These are phyloP conservation scores for Candida manassasensis DNA, from an alignment of 805 yeast species.

Conservation along the genomic window DNA sequence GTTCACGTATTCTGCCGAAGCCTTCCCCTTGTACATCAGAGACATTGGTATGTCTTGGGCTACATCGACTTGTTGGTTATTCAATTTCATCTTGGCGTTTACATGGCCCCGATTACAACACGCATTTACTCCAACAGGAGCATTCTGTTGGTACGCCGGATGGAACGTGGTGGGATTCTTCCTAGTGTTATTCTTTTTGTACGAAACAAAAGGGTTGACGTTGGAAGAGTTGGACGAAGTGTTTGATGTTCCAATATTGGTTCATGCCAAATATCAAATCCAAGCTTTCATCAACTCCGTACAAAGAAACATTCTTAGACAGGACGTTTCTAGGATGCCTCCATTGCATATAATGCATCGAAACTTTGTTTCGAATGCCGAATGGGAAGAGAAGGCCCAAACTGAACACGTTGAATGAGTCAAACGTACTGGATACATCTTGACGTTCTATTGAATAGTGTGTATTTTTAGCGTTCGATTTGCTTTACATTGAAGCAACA, in stretches of 20 bases:
- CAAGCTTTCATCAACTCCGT: slow-evolving; percentile 35
- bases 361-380: slow-evolving; percentile 55
- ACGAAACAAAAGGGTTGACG: slow-evolving; percentile 64
- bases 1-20: slow-evolving; percentile 83
- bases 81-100: slow-evolving; percentile 63
- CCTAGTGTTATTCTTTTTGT: slow-evolving; percentile 64
- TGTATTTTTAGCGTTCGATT: too few species aligned
- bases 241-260: slow-evolving; percentile 53
- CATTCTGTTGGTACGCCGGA: slow-evolving; percentile 84
- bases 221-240: slow-evolving; percentile 76
- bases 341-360: slow-evolving; percentile 57
- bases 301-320: slow-evolving; percentile 43
- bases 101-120: slow-evolving; percentile 73
- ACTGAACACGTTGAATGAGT: slow-evolving; percentile 50
- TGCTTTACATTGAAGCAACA: too few species aligned
- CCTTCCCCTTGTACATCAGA: slow-evolving; percentile 70
- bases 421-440: slow-evolving; percentile 4
- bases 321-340: slow-evolving; percentile 43
- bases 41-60: slow-evolving; percentile 79
- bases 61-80: slow-evolving; percentile 71
- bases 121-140: slow-evolving; percentile 75
- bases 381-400: slow-evolving; percentile 60
- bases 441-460: too few species aligned
- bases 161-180: slow-evolving; percentile 73
- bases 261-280: slow-evolving; percentile 48